phyloP scores from a whole-genome alignment of 768 basidiomycete species.

The Clitopilus hobsonii region DNA sequence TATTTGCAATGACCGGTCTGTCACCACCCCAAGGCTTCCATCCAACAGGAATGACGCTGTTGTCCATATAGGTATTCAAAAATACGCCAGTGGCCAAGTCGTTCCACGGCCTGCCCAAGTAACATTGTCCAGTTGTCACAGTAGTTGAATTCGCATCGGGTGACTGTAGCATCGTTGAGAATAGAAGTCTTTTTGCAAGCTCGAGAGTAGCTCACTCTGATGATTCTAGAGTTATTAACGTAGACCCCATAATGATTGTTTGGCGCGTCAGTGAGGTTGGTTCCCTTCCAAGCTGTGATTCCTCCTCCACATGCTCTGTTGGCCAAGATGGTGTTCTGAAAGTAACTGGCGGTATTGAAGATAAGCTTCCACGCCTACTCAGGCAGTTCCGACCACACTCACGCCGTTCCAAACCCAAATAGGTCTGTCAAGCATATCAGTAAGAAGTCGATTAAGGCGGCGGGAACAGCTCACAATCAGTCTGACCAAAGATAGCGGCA shows the following conservation, averaged over 20 bases:
- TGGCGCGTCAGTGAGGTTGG: constrained; percentile 45
- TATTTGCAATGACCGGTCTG: constrained; percentile 42
- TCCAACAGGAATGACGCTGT: constrained; percentile 44
- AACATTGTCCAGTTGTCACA: constrained; percentile 35
- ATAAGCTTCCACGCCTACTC: no score
- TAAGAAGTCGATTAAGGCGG: neutral
- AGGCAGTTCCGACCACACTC: constrained; percentile 12
- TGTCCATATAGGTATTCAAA: constrained; percentile 54
- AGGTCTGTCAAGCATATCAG: constrained; percentile 31
- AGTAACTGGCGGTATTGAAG: constrained; percentile 38
- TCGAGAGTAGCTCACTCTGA: constrained; percentile 35
- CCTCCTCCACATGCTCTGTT: constrained; percentile 65
- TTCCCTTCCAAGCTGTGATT: constrained; percentile 61
- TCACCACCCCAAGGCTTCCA: constrained; percentile 43
- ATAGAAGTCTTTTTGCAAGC: neutral
- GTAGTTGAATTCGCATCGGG: constrained; percentile 52
- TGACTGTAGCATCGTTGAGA: constrained; percentile 30
- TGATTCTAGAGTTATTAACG: constrained; percentile 49
- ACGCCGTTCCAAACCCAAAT: constrained; percentile 61
- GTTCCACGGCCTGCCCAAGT: constrained; percentile 56
- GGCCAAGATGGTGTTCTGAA: constrained; percentile 53
- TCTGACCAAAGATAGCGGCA: constrained; percentile 58
- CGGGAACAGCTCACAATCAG: constrained; percentile 45
- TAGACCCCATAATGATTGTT: constrained; percentile 53
- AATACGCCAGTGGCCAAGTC: constrained; percentile 50